Percentiles rank a stretch among this genome's conserved stretches.
Conservation (phyloP, 257 asterid species). For the Verbascum thapsus region DNA sequence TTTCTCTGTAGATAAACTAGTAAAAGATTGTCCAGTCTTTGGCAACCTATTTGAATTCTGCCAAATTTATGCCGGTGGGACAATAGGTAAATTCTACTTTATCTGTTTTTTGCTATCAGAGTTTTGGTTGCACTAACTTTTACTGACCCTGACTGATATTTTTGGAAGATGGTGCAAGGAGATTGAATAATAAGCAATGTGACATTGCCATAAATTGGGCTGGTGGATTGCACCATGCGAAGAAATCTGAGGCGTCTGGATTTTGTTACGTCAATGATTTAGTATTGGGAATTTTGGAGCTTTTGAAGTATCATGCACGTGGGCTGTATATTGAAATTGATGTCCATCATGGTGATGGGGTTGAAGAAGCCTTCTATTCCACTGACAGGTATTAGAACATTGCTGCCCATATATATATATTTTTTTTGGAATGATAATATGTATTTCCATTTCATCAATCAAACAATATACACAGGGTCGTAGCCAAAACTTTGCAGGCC, state of each 20-base stretch:
- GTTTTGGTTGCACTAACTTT: constrained; percentile 16
- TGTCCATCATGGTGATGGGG: constrained; percentile 99
- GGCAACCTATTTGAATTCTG: constrained; percentile 95
- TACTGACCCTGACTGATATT: constrained; percentile 30
- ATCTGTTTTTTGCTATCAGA: constrained; percentile 23
- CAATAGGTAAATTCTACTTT: constrained; percentile 63
- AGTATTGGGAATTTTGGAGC: constrained; percentile 96
- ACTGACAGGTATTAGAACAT: constrained; percentile 72
- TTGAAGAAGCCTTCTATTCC: constrained; percentile 97
- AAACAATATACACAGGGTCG: no score
- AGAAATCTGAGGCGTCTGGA: constrained; percentile 99
- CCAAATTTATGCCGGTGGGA: constrained; percentile 98
- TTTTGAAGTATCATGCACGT: constrained; percentile 90
- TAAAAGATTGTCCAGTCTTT: constrained; percentile 98
- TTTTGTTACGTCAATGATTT: constrained; percentile 96
- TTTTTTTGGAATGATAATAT: no score
- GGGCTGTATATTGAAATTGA: constrained; percentile 97
- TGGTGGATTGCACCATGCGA: constrained; percentile 99
- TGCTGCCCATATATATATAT: no score
- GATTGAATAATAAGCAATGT: constrained; percentile 85
- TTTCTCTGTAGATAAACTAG: constrained; percentile 75
- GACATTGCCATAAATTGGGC: constrained; percentile 99
- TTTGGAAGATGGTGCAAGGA: constrained; percentile 87
- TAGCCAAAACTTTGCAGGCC: no score
- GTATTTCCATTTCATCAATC: no score